Evolutionary conservation across 345 rosid species (phyloP).

Genomic region (Citrus sp.): DNA sequence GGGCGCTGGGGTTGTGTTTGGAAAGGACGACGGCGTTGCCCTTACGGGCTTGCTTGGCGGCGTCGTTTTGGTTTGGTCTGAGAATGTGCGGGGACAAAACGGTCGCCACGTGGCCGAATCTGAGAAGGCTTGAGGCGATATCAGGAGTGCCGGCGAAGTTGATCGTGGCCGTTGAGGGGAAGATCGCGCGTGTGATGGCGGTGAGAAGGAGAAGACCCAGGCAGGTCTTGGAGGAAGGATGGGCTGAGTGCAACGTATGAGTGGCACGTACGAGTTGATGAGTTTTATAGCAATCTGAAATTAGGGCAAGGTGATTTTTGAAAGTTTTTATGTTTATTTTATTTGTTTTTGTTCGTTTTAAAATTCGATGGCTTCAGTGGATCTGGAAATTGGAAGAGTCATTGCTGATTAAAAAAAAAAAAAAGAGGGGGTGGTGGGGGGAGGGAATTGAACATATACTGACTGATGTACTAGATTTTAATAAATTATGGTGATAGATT

Average conservation of each 20-base stretch:
- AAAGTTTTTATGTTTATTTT: neutral
- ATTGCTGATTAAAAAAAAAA: neutral
- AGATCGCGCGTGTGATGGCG: slow-evolving; percentile 21
- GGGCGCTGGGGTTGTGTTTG: slow-evolving; percentile 25
- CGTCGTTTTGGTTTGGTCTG: slow-evolving; percentile 46
- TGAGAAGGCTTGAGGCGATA: slow-evolving; percentile 28
- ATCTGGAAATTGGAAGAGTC: neutral
- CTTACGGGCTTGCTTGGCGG: slow-evolving; percentile 30
- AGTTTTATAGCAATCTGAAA: neutral
- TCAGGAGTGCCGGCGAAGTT: slow-evolving; percentile 43
- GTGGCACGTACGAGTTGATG: neutral
- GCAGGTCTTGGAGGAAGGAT: slow-evolving; percentile 35
- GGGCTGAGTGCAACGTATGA: slow-evolving; percentile 38
- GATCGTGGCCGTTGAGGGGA: slow-evolving; percentile 33
- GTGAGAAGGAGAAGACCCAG: neutral
- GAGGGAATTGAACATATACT: neutral
- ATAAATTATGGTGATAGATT: too few species aligned
- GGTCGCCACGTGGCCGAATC: slow-evolving; percentile 25
- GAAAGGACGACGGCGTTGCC: slow-evolving; percentile 25
- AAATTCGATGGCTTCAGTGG: neutral
- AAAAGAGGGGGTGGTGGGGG: too few species aligned
- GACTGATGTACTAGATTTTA: neutral
- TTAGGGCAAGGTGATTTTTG: neutral
- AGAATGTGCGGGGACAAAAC: slow-evolving; percentile 14
- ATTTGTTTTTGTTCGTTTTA: neutral